phyloP scores from a whole-genome alignment of 1,139 yeast genomes.

The Oligophagozyma castellii region DNA sequence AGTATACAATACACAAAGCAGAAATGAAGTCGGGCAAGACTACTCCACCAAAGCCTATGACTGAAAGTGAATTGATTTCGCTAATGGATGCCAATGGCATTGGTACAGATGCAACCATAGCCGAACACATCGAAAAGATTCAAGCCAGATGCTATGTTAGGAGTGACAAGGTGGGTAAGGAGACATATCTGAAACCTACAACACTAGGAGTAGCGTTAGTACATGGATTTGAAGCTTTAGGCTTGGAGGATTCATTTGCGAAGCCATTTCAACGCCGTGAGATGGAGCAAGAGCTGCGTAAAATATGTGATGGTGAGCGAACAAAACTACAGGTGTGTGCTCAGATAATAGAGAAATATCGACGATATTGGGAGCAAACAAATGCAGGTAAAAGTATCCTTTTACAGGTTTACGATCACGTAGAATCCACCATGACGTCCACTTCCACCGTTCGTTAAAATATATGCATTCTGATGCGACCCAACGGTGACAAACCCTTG shows the following conservation, averaged over 20 bases:
- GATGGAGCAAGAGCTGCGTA: constrained; percentile 53
- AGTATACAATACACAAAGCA: constrained; percentile 38
- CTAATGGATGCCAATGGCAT: constrained; percentile 96
- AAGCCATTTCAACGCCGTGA: constrained; percentile 79
- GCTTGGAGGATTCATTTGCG: constrained; percentile 62
- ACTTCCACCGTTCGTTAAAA: constrained; percentile 1
- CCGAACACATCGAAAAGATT: constrained; percentile 88
- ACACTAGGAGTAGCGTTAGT: constrained; percentile 76
- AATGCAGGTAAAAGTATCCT: constrained; percentile 16
- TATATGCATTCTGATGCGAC: no score
- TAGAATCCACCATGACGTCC: constrained; percentile 7
- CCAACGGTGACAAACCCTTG: no score
- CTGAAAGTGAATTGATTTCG: constrained; percentile 85
- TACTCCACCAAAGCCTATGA: constrained; percentile 65
- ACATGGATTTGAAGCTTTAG: constrained; percentile 75
- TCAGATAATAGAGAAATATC: constrained; percentile 46
- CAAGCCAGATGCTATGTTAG: constrained; percentile 50
- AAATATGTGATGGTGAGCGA: constrained; percentile 52
- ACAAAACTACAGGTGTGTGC: constrained; percentile 41
- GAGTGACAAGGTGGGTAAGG: constrained; percentile 30
- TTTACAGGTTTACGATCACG: constrained; percentile 20
- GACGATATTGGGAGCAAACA: constrained; percentile 39
- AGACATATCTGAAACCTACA: constrained; percentile 54
- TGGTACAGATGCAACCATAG: constrained; percentile 98
- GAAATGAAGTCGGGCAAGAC: constrained; percentile 65